phyloP scores from a whole-genome alignment of 2,329 filamentous ascomycete genomes.

The Pseudopyrenochaeta lycopersici region DNA sequence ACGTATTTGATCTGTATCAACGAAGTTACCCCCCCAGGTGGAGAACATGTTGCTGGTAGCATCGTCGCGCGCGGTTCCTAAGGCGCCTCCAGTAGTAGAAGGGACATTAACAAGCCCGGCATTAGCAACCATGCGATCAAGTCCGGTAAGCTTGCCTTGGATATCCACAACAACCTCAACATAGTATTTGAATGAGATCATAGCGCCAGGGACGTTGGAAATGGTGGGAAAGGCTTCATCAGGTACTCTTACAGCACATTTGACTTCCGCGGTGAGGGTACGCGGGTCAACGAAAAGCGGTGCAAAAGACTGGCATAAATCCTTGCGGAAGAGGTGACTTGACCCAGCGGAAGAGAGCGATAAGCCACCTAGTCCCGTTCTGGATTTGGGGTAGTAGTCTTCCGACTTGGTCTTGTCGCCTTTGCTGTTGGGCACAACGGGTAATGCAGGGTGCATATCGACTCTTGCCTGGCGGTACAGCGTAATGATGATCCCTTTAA shows the following conservation, averaged over 20 bases:
- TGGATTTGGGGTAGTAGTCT: constrained; percentile 86
- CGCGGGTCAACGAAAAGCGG: constrained; percentile 87
- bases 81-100: constrained; percentile 53
- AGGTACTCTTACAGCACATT: constrained; percentile 83
- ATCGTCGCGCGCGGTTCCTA: constrained; percentile 43
- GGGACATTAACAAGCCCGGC: constrained; percentile 60
- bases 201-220: constrained; percentile 83
- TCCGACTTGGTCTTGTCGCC: constrained; percentile 77
- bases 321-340: constrained; percentile 93
- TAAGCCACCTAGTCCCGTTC: constrained; percentile 84
- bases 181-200: constrained; percentile 95
- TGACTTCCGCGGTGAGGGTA: constrained; percentile 80
- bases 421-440: constrained; percentile 68
- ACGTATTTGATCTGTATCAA: constrained; percentile 86
- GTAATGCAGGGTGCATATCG: constrained; percentile 76
- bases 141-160: constrained; percentile 82
- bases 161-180: constrained; percentile 93
- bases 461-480: constrained; percentile 91
- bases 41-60: constrained; percentile 58
- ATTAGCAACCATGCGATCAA: constrained; percentile 71
- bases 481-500: constrained; percentile 92
- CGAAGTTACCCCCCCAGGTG: constrained; percentile 72
- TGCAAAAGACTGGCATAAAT: constrained; percentile 86
- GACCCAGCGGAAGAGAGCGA: constrained; percentile 87
- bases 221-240: constrained; percentile 95